Percentiles rank a stretch among this genome's conserved stretches.
Evolutionary conservation across 2,329 filamentous ascomycete genomes (phyloP).

Genomic region (Botryotinia narcissicola): DNA sequence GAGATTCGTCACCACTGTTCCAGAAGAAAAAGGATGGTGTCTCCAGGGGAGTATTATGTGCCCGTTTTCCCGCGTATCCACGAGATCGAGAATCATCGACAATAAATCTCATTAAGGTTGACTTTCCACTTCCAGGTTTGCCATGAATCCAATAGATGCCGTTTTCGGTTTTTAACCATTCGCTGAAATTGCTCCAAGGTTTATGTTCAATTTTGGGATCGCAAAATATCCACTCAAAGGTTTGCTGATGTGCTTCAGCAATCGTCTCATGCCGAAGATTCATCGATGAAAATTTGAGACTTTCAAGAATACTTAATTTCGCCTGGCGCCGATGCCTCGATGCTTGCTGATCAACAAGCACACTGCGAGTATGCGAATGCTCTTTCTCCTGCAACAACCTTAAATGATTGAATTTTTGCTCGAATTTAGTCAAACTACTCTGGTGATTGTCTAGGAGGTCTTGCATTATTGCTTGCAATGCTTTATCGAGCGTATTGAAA

Average conservation of each 20-base stretch:
- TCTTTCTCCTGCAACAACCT: neutral
- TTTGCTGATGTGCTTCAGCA: conserved; percentile 8
- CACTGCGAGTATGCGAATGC: neutral
- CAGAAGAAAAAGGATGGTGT: conserved; percentile 47
- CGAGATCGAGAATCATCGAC: neutral
- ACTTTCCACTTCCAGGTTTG: conserved; percentile 34
- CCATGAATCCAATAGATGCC: conserved; percentile 28
- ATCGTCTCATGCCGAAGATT: conserved; percentile 14
- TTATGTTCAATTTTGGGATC: neutral
- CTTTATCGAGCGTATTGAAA: neutral
- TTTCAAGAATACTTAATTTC: conserved; percentile 4
- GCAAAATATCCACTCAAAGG: conserved; percentile 23
- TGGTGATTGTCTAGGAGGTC: neutral
- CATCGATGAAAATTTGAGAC: conserved; percentile 19
- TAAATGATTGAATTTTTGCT: neutral
- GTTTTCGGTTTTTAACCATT: conserved; percentile 19
- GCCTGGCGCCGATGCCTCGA: neutral
- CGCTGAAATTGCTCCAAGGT: conserved; percentile 16
- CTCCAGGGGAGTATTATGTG: conserved; percentile 19
- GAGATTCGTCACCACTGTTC: conserved; percentile 31
- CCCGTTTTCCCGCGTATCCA: conserved; percentile 34
- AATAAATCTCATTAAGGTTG: conserved; percentile 29
- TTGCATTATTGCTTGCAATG: neutral
- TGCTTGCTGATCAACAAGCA: neutral
- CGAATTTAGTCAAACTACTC: neutral